Evolutionary conservation across 2,329 filamentous ascomycete species (phyloP).

Genomic region (Aspergillus sp.): DNA sequence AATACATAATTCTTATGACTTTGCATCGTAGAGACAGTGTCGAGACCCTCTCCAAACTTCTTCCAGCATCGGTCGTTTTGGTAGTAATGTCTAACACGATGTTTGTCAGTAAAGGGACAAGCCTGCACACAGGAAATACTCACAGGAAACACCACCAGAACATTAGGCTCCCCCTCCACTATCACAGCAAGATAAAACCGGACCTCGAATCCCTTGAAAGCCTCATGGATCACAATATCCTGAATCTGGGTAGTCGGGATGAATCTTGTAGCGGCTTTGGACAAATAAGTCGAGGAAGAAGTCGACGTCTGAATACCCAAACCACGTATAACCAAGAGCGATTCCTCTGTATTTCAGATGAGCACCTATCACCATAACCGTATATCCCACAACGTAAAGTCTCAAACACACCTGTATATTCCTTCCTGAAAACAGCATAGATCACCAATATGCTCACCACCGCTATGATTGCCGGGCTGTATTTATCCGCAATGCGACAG

Average conservation of each 20-base stretch:
- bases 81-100: constrained; percentile 56
- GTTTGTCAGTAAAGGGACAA: constrained; percentile 5
- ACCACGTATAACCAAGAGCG: constrained; percentile 79
- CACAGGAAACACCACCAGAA: constrained; percentile 91
- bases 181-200: constrained; percentile 85
- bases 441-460: constrained; percentile 35
- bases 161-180: constrained; percentile 79
- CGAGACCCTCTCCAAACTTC: constrained; percentile 84
- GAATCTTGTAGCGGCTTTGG: constrained; percentile 60
- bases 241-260: constrained; percentile 91
- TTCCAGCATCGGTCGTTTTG: constrained; percentile 70
- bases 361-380: constrained; percentile 36
- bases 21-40: constrained; percentile 72
- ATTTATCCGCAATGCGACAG: constrained; percentile 31
- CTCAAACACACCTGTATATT: constrained; percentile 45
- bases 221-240: constrained; percentile 92
- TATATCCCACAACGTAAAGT: neutral
- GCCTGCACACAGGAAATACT: constrained; percentile 16
- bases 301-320: constrained; percentile 86
- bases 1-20: constrained; percentile 29
- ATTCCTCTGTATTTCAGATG: constrained; percentile 60
- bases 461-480: constrained; percentile 40
- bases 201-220: constrained; percentile 87
- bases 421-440: constrained; percentile 43
- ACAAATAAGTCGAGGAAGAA: constrained; percentile 63